Conservation (phyloP, 2,329 filamentous ascomycete genomes). For the Neophaeococcomyces aloes region DNA sequence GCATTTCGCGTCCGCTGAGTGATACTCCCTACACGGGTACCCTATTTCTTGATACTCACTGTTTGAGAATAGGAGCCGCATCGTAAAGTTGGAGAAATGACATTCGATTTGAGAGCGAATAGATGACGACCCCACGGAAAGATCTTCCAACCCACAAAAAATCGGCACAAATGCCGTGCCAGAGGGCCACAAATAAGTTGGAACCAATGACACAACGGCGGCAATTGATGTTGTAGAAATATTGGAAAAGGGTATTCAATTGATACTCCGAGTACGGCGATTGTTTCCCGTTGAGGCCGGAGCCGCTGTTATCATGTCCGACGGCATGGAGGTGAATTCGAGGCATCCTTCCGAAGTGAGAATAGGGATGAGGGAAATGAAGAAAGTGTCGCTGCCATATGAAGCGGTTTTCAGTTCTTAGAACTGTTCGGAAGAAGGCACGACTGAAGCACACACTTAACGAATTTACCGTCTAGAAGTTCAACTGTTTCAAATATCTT, state of each 20-base stretch:
- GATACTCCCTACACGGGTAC: no score
- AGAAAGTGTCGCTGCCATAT: no score
- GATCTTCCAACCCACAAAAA: background rate
- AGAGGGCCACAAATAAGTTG: background rate
- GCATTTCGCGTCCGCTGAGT: no score
- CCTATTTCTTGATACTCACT: no score
- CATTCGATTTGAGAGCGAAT: background rate
- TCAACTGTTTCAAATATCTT: background rate
- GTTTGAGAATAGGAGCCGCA: background rate
- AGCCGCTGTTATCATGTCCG: constrained; percentile 1
- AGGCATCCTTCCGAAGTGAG: background rate
- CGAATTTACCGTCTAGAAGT: no score
- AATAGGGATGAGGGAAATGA: background rate
- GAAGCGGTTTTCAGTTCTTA: no score
- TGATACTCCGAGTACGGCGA: background rate
- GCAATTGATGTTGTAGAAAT: constrained; percentile 2
- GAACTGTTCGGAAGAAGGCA: no score
- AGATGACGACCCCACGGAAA: constrained; percentile 4
- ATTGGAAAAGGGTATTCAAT: no score
- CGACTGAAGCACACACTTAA: background rate
- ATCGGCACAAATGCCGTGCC: constrained; percentile 5
- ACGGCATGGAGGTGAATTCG: background rate
- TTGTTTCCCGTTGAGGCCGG: background rate
- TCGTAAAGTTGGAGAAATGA: background rate
- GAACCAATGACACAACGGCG: constrained; percentile 1